Conservation (phyloP, 148 eudicot genomes). For the Heliamphora exappendiculata region DNA sequence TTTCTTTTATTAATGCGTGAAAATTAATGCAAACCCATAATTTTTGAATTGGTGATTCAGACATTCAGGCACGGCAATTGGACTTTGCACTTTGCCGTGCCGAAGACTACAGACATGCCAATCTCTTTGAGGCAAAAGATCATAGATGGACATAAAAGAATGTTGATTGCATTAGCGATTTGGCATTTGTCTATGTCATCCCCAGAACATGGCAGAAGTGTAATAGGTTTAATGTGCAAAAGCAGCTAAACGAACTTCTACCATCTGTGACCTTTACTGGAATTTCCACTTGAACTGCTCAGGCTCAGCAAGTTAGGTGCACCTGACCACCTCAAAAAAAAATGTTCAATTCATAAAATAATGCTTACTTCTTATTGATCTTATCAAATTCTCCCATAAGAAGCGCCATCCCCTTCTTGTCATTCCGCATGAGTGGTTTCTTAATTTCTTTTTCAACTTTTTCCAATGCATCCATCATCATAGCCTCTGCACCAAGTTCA, state of each 20-base stretch:
- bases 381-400: conserved; percentile 72
- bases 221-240: background rate
- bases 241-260: background rate
- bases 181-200: too few species aligned
- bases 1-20: background rate
- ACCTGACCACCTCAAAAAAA: background rate
- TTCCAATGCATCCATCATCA: conserved; percentile 92
- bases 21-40: background rate
- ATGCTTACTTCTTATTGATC: conserved; percentile 72
- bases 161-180: background rate
- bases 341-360: background rate
- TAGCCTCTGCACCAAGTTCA: conserved; percentile 76
- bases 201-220: background rate
- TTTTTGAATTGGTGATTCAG: too few species aligned
- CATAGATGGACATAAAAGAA: background rate
- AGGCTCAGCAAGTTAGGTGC: background rate
- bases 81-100: background rate
- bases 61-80: too few species aligned
- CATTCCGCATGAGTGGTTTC: conserved; percentile 87
- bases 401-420: conserved; percentile 68
- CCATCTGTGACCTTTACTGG: background rate
- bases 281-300: too few species aligned
- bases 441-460: conserved; percentile 77
- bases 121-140: background rate
- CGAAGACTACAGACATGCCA: background rate